Conservation (phyloP, 78 protist genomes). For the Dictyostelium firmibasis region DNA sequence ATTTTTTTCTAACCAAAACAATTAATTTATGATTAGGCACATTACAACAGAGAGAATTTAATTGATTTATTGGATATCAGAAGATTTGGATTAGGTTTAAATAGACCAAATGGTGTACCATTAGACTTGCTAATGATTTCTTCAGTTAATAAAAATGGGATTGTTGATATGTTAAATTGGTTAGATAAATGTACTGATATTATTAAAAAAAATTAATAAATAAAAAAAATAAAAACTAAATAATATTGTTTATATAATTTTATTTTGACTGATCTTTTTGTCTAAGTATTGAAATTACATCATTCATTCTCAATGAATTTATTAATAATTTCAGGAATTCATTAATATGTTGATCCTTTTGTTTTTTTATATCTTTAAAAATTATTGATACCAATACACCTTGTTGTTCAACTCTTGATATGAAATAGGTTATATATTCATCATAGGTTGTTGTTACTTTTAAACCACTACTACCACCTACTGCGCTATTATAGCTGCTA, state of each 20-base stretch:
- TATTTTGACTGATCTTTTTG: slow-evolving; percentile 6
- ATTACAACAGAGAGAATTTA: background rate
- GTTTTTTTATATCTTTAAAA: slow-evolving; percentile 56
- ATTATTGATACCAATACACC: slow-evolving; percentile 17
- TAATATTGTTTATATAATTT: background rate
- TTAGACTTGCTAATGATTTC: background rate
- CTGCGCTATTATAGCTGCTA: background rate
- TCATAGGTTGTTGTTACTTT: background rate
- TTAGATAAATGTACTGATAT: slow-evolving; percentile 20
- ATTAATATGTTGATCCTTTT: slow-evolving; percentile 43
- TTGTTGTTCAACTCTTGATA: slow-evolving; percentile 20
- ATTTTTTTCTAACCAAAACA: background rate
- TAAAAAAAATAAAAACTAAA: background rate
- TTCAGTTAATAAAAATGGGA: background rate
- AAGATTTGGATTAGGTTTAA: background rate
- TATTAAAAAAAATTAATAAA: background rate
- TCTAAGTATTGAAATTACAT: slow-evolving; percentile 1
- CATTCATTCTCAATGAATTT: slow-evolving; percentile 9
- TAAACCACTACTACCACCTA: background rate
- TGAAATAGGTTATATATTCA: slow-evolving; percentile 40
- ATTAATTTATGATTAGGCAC: background rate
- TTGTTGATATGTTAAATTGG: background rate
- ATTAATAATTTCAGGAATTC: slow-evolving; percentile 31
- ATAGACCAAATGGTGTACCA: background rate
- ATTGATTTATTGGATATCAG: slow-evolving; percentile 13